These are phyloP conservation scores for Trichoderma endophyticum DNA, from an alignment of 2,329 filamentous ascomycete genomes.

Conservation along the genomic window DNA sequence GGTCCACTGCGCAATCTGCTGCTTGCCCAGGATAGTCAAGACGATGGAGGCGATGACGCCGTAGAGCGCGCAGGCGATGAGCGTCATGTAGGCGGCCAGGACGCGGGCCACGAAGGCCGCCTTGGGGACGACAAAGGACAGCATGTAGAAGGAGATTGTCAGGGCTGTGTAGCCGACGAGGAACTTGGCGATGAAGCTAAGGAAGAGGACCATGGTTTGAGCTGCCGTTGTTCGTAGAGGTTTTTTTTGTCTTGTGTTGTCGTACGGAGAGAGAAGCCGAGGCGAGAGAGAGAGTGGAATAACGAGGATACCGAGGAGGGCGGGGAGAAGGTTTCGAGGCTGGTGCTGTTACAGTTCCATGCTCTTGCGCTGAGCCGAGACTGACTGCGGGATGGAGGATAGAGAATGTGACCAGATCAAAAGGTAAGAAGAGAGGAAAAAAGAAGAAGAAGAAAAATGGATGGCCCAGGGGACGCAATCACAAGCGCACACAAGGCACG, in stretches of 20 bases:
- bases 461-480: neutral
- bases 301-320: constrained; percentile 8
- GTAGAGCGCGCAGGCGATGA: constrained; percentile 62
- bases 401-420: neutral
- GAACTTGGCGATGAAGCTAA: constrained; percentile 44
- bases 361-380: neutral
- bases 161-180: constrained; percentile 50
- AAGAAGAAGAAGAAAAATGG: neutral
- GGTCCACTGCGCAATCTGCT: constrained; percentile 81
- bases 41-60: constrained; percentile 72
- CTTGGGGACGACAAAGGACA: constrained; percentile 56
- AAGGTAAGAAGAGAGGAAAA: neutral
- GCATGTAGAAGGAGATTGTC: constrained; percentile 57
- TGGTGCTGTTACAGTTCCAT: constrained; percentile 10
- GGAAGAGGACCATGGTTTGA: constrained; percentile 35
- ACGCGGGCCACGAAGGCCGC: constrained; percentile 67
- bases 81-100: constrained; percentile 61
- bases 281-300: constrained; percentile 9
- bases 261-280: neutral
- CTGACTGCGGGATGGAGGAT: neutral
- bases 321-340: neutral
- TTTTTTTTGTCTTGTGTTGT: neutral
- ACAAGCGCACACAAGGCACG: constrained; percentile 3
- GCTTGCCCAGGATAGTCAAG: constrained; percentile 68
- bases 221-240: neutral